Base-by-base conservation (phyloP, 1,284 basidiomycete species). In the Heterobasidion irregulare region DNA sequence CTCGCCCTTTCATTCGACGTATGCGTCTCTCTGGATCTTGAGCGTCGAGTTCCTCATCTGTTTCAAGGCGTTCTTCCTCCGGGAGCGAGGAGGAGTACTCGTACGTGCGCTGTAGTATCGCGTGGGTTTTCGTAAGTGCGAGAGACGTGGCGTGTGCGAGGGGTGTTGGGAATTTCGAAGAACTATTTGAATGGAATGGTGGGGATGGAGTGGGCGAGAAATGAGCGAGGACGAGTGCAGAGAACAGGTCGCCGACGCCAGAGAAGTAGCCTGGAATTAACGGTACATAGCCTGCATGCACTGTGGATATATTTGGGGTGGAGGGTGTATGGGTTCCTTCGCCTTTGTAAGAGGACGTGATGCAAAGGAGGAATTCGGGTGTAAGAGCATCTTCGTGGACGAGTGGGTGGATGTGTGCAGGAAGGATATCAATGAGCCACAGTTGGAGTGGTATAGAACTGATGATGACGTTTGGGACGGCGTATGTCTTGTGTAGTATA, bases 191-290 rank as follows among this genome's bases (percentile, higher is more conserved):
- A 9, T 7, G 15, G 18, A 35, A 65, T 50, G 32, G 34, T 13
- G 19, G 9, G 47, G 36, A 65, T 41, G 64, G 72, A 77, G 58
- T 73, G 66, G 41, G 74, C 12, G 57, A 43, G 68, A 86, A 98
- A 63, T 95, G 87, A 0, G 86, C 96, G 0, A 97, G 75, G 15
- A 95, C 83, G 54, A 99, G 82, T 0, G 97, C 92, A 2, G 95
- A 94, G 73, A 99, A 99, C 53, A 98, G 82, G 68, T 99, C 96
- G 12, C 96, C 97, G 2, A 98, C 95, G 32, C 96, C 97, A 9
- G 92, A 91, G 68, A 96, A 99, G 73, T 98, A 97, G 8, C 94
- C 94, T 18, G 88, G 83, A 32, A 98, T 80, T 46, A 89, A 82
- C 0, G 91, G 89, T 9, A 98, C 84, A 47, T 77, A 78, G 61